Evolutionary conservation across 352 stramenopile genomes (phyloP).

Genomic region (Lagenidium sp.): DNA sequence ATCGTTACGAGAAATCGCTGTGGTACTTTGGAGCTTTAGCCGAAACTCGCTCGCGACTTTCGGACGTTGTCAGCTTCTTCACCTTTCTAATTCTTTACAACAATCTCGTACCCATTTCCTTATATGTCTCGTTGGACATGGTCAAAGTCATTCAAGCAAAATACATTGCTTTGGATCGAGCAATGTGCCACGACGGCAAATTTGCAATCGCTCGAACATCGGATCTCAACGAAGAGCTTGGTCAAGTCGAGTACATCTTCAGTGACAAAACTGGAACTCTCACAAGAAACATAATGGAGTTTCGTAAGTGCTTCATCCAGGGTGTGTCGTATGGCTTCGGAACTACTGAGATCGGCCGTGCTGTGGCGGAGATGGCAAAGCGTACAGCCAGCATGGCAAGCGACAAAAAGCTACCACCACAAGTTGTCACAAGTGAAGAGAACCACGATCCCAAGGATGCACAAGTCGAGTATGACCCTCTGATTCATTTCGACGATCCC

Average conservation of each 20-base stretch:
- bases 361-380: conserved; percentile 29
- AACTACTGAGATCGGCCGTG: conserved; percentile 65
- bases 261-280: conserved; percentile 98
- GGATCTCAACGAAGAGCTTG: conserved; percentile 90
- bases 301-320: conserved; percentile 85
- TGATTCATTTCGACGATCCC: conserved; percentile 67
- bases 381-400: background rate
- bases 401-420: no score
- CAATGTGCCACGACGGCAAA: conserved; percentile 85
- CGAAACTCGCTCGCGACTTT: conserved; percentile 4
- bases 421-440: conserved; percentile 7
- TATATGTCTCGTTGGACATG: conserved; percentile 97
- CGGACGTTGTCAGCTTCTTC: conserved; percentile 80
- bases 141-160: conserved; percentile 84
- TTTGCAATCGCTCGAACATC: conserved; percentile 78
- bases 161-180: conserved; percentile 43
- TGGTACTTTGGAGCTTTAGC: conserved; percentile 39
- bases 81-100: conserved; percentile 95
- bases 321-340: conserved; percentile 81
- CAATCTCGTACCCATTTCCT: conserved; percentile 96
- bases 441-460: conserved; percentile 33
- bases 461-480: conserved; percentile 48
- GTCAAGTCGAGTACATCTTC: conserved; percentile 97
- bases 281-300: conserved; percentile 99
- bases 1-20: conserved; percentile 20